phyloP scores from a whole-genome alignment of 805 yeast genomes.

The Metschnikowia drakensbergensis region DNA sequence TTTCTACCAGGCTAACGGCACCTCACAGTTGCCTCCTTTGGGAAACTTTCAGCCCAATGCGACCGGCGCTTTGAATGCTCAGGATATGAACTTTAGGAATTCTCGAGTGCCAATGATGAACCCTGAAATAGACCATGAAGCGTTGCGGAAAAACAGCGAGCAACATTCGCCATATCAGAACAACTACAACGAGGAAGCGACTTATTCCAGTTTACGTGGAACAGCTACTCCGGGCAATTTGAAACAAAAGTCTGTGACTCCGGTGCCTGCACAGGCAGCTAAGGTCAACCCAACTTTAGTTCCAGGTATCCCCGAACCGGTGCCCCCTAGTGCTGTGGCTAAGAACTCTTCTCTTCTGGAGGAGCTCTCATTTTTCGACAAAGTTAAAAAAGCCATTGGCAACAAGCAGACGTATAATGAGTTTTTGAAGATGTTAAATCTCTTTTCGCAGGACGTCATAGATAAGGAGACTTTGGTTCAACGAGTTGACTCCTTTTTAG shows the following conservation, averaged over 20 bases:
- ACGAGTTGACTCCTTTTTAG: constrained; percentile 81
- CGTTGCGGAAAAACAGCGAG: constrained; percentile 20
- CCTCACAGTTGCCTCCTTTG: constrained; percentile 74
- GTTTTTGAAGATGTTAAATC: constrained; percentile 80
- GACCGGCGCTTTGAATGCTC: constrained; percentile 26
- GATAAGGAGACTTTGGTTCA: constrained; percentile 79
- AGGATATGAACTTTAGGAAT: constrained; percentile 24
- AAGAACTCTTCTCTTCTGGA: constrained; percentile 65
- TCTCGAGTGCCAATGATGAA: neutral
- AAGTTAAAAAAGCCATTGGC: constrained; percentile 81
- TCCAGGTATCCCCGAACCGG: constrained; percentile 85
- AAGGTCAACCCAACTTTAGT: constrained; percentile 60
- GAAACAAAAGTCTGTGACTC: constrained; percentile 13
- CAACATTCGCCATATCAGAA: constrained; percentile 27
- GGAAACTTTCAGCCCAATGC: constrained; percentile 79
- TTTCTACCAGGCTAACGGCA: constrained; percentile 15
- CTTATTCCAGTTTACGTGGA: constrained; percentile 47
- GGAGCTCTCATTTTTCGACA: constrained; percentile 88
- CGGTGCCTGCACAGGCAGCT: constrained; percentile 25
- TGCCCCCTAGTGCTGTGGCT: constrained; percentile 43
- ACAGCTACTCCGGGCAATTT: constrained; percentile 16
- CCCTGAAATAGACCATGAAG: constrained; percentile 10
- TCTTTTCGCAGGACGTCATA: constrained; percentile 86
- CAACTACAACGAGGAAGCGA: constrained; percentile 42
- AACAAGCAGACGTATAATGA: constrained; percentile 90